Conservation (phyloP, 495 filamentous ascomycete species). For the Gamarada debralockiae region DNA sequence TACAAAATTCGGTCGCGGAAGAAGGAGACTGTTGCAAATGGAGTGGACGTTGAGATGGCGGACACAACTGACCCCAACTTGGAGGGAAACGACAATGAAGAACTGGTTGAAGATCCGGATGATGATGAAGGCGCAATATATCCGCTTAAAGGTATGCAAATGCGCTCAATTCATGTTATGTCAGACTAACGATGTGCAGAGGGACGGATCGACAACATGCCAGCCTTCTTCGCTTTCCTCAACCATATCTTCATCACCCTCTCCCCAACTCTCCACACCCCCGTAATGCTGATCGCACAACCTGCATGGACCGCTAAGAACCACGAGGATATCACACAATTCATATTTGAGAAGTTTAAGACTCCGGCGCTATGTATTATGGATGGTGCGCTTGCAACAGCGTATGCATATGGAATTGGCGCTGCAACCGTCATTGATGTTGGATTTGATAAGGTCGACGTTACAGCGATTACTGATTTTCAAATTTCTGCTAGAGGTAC, state of each 20-base stretch:
- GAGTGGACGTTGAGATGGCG: slow-evolving; percentile 43
- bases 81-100: slow-evolving; percentile 36
- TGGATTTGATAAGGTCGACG: slow-evolving; percentile 84
- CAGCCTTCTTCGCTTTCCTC: slow-evolving; percentile 87
- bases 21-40: slow-evolving; percentile 46
- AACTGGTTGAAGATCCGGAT: slow-evolving; percentile 82
- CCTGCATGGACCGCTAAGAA: slow-evolving; percentile 84
- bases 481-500: slow-evolving; percentile 59
- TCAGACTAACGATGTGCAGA: slow-evolving; percentile 28
- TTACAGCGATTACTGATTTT: slow-evolving; percentile 83
- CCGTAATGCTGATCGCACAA: slow-evolving; percentile 81
- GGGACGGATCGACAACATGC: slow-evolving; percentile 85
- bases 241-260: slow-evolving; percentile 81
- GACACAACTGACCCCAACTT: slow-evolving; percentile 29
- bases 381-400: slow-evolving; percentile 76
- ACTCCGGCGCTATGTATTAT: slow-evolving; percentile 84
- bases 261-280: slow-evolving; percentile 88
- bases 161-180: neutral
- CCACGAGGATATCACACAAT: slow-evolving; percentile 78
- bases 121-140: slow-evolving; percentile 87
- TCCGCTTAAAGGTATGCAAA: slow-evolving; percentile 57
- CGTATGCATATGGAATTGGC: slow-evolving; percentile 74
- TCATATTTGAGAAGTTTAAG: slow-evolving; percentile 96
- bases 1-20: slow-evolving; percentile 71
- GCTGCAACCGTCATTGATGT: slow-evolving; percentile 85